Evolutionary conservation across 805 yeast species (phyloP).

Genomic region (Wickerhamiella spandovensis): DNA sequence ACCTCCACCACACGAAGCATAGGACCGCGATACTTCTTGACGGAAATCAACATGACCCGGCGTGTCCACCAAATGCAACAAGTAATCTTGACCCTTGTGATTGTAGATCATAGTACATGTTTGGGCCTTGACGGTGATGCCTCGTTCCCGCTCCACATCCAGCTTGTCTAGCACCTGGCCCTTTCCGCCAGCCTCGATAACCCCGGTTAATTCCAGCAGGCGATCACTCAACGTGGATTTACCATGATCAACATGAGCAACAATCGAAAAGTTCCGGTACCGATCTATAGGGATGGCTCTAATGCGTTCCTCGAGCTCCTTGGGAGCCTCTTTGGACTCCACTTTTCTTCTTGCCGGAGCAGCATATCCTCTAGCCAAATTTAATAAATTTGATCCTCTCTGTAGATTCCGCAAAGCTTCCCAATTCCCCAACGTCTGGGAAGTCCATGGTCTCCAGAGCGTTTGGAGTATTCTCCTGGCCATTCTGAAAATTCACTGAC

Average conservation of each 20-base stretch:
- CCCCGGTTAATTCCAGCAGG: slow-evolving; percentile 76
- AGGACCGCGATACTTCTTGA: slow-evolving; percentile 84
- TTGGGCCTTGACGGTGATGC: slow-evolving; percentile 94
- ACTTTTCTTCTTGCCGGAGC: slow-evolving; percentile 2
- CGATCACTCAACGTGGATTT: slow-evolving; percentile 75
- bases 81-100: slow-evolving; percentile 54
- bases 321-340: slow-evolving; percentile 4
- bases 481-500: background rate
- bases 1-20: slow-evolving; percentile 95
- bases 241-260: slow-evolving; percentile 89
- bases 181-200: slow-evolving; percentile 59
- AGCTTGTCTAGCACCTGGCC: slow-evolving; percentile 80
- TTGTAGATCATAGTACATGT: slow-evolving; percentile 87
- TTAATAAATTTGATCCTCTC: too few species aligned
- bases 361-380: too few species aligned
- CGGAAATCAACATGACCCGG: slow-evolving; percentile 98
- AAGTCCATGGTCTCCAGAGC: background rate
- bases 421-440: background rate
- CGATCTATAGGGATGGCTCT: slow-evolving; percentile 68
- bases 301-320: slow-evolving; percentile 35
- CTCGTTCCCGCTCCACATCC: slow-evolving; percentile 92
- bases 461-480: background rate
- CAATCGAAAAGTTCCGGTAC: slow-evolving; percentile 83
- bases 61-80: slow-evolving; percentile 85
- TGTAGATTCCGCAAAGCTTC: too few species aligned